Evolutionary conservation across 768 basidiomycete genomes (phyloP).

Genomic region (Cystofilobasidium macerans): DNA sequence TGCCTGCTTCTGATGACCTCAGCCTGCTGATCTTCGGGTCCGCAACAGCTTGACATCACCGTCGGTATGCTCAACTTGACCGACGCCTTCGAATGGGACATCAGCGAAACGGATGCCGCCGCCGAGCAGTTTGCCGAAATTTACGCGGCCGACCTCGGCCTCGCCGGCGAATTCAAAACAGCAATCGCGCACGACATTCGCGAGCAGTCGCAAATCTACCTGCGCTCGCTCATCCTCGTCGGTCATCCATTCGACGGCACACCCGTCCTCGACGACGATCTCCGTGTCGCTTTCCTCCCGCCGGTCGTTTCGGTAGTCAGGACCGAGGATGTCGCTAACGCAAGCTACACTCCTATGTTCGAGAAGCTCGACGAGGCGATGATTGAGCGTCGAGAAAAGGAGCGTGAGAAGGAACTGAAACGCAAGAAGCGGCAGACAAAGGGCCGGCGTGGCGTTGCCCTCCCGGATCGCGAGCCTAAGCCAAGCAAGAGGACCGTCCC

Average conservation of each 20-base stretch:
- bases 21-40: constrained; percentile 2
- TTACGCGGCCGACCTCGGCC: constrained; percentile 73
- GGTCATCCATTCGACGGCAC: constrained; percentile 76
- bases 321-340: constrained; percentile 55
- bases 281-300: constrained; percentile 78
- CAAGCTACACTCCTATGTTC: constrained; percentile 74
- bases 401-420: constrained; percentile 83
- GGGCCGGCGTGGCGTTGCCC: constrained; percentile 61
- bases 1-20: background rate
- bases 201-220: constrained; percentile 84
- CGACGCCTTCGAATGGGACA: constrained; percentile 97
- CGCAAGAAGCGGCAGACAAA: constrained; percentile 62
- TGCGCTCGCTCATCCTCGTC: constrained; percentile 80
- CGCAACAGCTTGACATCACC: constrained; percentile 75
- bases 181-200: constrained; percentile 91
- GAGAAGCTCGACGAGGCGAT: constrained; percentile 80
- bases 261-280: constrained; percentile 73
- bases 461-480: constrained; percentile 87
- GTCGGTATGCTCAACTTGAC: constrained; percentile 84
- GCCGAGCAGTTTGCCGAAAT: constrained; percentile 88
- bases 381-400: constrained; percentile 76
- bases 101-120: constrained; percentile 63
- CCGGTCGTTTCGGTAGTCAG: constrained; percentile 56
- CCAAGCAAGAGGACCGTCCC: constrained; percentile 84
- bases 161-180: constrained; percentile 86